Percentiles rank a stretch among this genome's conserved stretches.
Conservation (phyloP, 306 rosid genomes). For the Geum urbanum region DNA sequence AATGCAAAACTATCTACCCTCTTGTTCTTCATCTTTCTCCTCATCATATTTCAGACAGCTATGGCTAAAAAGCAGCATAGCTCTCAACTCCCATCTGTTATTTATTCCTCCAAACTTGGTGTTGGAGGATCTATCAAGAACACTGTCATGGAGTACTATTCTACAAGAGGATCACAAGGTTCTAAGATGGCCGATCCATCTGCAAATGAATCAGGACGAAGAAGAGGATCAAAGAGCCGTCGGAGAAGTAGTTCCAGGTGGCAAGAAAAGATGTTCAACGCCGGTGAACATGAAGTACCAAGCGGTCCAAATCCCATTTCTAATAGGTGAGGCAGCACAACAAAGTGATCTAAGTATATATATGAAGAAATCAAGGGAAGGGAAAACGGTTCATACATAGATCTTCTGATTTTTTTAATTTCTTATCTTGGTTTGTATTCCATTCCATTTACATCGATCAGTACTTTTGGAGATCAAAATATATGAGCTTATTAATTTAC, state of each 20-base stretch:
- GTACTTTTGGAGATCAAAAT: constrained; percentile 2
- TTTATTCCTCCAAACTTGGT: constrained; percentile 11
- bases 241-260: constrained; percentile 33
- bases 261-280: constrained; percentile 48
- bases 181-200: constrained; percentile 12
- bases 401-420: not conserved
- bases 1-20: constrained; percentile 29
- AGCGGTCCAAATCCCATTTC: constrained; percentile 95
- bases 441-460: constrained; percentile 4
- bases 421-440: constrained; percentile 13
- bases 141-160: constrained; percentile 16
- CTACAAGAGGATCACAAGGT: constrained; percentile 25
- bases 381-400: not conserved
- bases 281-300: constrained; percentile 71
- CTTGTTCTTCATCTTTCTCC: constrained; percentile 38
- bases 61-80: constrained; percentile 29
- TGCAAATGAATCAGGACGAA: constrained; percentile 5
- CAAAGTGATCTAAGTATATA: constrained; percentile 11
- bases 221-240: constrained; percentile 18
- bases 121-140: constrained; percentile 19
- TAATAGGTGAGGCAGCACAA: constrained; percentile 47
- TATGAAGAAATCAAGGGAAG: constrained; percentile 8
- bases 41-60: constrained; percentile 31
- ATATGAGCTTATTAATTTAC: no score
- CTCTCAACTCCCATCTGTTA: not conserved